Base-by-base conservation (phyloP, 2,329 filamentous ascomycete genomes). In the Monilinia laxa region DNA sequence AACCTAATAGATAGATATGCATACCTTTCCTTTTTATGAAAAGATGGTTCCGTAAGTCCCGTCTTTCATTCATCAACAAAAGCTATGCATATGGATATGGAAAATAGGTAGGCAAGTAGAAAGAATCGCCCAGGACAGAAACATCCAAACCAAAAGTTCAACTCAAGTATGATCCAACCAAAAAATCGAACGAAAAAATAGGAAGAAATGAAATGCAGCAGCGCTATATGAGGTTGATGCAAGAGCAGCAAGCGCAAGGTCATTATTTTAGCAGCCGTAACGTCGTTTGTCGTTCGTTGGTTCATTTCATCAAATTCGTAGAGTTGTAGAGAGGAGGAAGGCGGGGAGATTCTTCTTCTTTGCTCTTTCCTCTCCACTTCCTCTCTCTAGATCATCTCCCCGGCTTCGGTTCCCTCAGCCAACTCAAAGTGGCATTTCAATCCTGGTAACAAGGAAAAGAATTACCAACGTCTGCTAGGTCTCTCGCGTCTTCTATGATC, bases 391-490 rank as follows among this genome's bases (percentile, higher is more conserved):
- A 45, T 20, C 28, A 35, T 18, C 25, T n/a, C 11, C 20, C 25
- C 11, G 28, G 2, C 28, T 59, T 49, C 45, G 28, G 7, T 49
- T 38, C 31, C 42, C 28, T 57, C 55, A 28, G 40, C 28, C 42
- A 10, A n/a, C 45, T 28, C 14, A 35, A 11, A 60, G 38, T 38
- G 58, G 25, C 25, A 51, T 18, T 12, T 20, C 4, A 1, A 23
- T 51, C 45, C 58, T 38, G 35, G 28, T n/a, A 6, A 25, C 49
- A 51, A 51, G 28, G 53, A 25, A 54, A 25, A 62, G 16, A 42
- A 62, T 42, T 62, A 62, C 59, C 59, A 62, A 42, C 49, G 59
- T 53, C 59, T 54, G 49, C 49, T 62, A 62, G 52, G 62, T 58
- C 53, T 58, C 6, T 49, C 40, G 18, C 62, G 52, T 59, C 53